Base-by-base conservation (phyloP, 2,329 filamentous ascomycete species). In the Arthrobotrys musiformis region DNA sequence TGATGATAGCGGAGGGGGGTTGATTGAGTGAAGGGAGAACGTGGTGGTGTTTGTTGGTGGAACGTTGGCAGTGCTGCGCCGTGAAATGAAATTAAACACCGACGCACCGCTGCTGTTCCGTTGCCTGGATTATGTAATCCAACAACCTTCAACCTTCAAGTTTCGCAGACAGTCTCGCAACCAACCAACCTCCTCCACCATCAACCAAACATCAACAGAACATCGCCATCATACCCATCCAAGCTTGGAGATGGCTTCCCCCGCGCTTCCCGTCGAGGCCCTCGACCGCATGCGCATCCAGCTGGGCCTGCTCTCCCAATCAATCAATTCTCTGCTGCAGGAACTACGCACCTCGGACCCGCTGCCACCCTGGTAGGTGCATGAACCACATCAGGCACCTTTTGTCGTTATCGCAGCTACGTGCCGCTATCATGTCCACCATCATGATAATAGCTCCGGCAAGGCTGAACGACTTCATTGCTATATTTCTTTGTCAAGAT, bases 291-390 rank as follows among this genome's bases (percentile, higher is more conserved):
- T 76, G n/a, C 72, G 72, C n/a, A 46, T 54, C 11, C 72, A 76
- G 48, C 58, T 76, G 17, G 72, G 72, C 11, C 58, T 76, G 48
- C 50, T 76, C 4, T 70, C 72, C 40, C 72, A 76, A 37, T 76
- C 72, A 22, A 76, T 87, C 13, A 83, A 81, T 62, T 86, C 86
- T 0, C 83, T 87, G 28, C 84, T 85, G 73, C 81, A 82, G 77
- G 85, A 84, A 78, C 81, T 87, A 69, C 83, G 84, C 68, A 83
- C 83, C 66, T 83, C 83, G 68, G 85, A 87, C 63, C 84, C 84
- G 58, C 83, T 87, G 15, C 86, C 86, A 33, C 83, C 85, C 72
- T 87, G 86, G 86, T 86, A 83, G 68, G 78, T 64, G 9, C 66
- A 61, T 62, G 17, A 30, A 66, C 30, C 40, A 33, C 33, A 33